A percentile compares a stretch with the other conserved stretches of the same genome.
phyloP scores from a whole-genome alignment of 768 basidiomycete genomes.

The Leucosporidium yakuticum region DNA sequence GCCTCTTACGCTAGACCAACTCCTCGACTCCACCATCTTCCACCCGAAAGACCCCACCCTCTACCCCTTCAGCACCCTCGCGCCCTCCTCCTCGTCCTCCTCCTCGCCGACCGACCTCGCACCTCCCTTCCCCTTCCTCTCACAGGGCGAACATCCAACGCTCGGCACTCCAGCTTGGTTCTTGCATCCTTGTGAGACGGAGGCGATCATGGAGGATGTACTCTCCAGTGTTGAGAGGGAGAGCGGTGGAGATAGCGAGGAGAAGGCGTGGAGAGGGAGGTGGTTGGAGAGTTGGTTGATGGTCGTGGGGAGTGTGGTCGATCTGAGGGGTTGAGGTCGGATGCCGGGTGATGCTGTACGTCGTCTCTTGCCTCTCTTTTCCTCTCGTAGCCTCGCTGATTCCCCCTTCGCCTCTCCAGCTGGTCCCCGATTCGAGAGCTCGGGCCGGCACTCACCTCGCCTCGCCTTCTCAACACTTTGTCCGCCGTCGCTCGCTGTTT shows the following conservation, averaged over 20 bases:
- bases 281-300: conserved; percentile 65
- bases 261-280: not conserved
- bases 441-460: no score
- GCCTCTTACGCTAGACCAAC: conserved; percentile 51
- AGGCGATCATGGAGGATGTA: conserved; percentile 61
- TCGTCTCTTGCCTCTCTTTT: no score
- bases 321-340: conserved; percentile 44
- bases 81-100: conserved; percentile 22
- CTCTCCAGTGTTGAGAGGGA: conserved; percentile 41
- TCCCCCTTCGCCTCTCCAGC: no score
- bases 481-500: no score
- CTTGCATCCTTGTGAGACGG: conserved; percentile 79
- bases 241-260: not conserved
- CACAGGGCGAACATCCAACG: conserved; percentile 80
- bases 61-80: conserved; percentile 44
- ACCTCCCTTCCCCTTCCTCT: conserved; percentile 63
- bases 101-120: not conserved
- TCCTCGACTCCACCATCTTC: conserved; percentile 59
- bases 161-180: conserved; percentile 72
- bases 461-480: no score
- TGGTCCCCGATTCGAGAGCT: no score
- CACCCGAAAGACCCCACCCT: conserved; percentile 37
- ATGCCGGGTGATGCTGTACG: no score
- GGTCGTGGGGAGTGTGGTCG: conserved; percentile 61
- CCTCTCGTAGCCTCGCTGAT: no score